These are phyloP conservation scores for Nigrospora osmanthi DNA, from an alignment of 2,329 filamentous ascomycete species.

Conservation along the genomic window DNA sequence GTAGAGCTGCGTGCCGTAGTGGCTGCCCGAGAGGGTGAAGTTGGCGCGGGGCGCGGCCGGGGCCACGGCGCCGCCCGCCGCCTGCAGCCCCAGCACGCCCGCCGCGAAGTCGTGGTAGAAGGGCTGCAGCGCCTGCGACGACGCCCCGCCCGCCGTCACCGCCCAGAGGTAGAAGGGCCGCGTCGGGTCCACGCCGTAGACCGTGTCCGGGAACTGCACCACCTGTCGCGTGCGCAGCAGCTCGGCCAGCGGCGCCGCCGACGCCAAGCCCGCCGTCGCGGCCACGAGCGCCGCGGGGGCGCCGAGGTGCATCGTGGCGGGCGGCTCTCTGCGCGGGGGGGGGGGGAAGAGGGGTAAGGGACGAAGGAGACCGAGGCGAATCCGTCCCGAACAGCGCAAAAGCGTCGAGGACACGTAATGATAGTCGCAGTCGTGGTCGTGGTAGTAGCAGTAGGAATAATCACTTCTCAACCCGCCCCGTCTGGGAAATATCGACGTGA, in stretches of 20 bases:
- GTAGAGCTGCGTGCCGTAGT: conserved; percentile 7
- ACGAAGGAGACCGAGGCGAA: neutral
- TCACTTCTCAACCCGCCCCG: too few relatives aligned
- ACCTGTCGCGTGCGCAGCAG: neutral
- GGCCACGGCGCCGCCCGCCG: neutral
- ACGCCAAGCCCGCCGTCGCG: neutral
- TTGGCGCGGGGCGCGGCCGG: conserved; percentile 1
- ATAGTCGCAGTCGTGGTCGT: too few relatives aligned
- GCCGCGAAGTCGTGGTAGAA: neutral
- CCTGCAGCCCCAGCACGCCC: conserved; percentile 1
- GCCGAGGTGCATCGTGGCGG: neutral
- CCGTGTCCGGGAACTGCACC: conserved; percentile 1
- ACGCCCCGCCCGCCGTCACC: neutral
- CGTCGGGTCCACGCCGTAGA: conserved; percentile 5
- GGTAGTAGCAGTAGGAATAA: too few relatives aligned
- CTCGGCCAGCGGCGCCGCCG: conserved; percentile 1
- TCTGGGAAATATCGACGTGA: too few relatives aligned
- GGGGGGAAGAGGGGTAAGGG: too few relatives aligned
- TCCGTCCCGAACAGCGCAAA: too few relatives aligned
- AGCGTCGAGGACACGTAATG: too few relatives aligned
- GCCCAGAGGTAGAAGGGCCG: conserved; percentile 3
- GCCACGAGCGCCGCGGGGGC: neutral
- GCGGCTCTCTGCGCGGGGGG: neutral
- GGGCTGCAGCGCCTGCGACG: neutral
- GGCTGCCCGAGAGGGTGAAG: conserved; percentile 5